Evolutionary conservation across 2,329 filamentous ascomycete species (phyloP), one percentile per base, ranked within the genome.

Genomic region (Fusarium luffae): DNA sequence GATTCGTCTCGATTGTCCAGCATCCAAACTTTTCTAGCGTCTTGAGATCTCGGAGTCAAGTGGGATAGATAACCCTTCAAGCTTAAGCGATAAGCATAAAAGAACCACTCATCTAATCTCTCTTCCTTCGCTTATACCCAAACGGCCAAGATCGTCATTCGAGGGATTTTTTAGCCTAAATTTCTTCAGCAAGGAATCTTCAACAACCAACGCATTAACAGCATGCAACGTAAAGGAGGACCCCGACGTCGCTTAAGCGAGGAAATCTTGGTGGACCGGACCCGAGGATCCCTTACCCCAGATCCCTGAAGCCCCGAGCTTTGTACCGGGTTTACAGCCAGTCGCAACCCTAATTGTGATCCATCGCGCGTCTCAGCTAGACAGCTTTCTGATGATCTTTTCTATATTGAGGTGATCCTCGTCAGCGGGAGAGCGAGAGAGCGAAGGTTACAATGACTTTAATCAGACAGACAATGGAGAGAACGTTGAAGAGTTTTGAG

Each of bases 361-460:
- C 43, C 49, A 56, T 49, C 37, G 37, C 34, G 28, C 51, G 66
- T 69, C 66, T 68, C 66, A 68, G 37, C 37, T 68, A 69, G 30
- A 68, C 21, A 34, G 43, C 37, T 43, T 37, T 18, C 10, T 12
- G 59, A 37, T 8, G 54, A 69, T 68, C 66, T 4, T 60, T 27
- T 19, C 59, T 49, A 13, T 16, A 27, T 52, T 16, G 4, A 21
- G 27, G 34, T 44, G 32, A 8, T 7, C 10, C 21, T 57, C 40
- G 30, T 48, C 25, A 48, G 54, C n/a, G 48, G 32, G 30, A 49
- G 43, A 28, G 34, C 34, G 34, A 18, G 34, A 37, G 34, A n/a
- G 34, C 7, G 9, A n/a, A 37, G 9, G 34, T 37, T n/a, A 37
- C 34, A n/a, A 37, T 37, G 34, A 6, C 34, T 37, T 37, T 12